Percentiles rank a stretch among this genome's conserved stretches.
Conservation (phyloP, 805 yeast genomes). For the Hanseniaspora nectarophila region DNA sequence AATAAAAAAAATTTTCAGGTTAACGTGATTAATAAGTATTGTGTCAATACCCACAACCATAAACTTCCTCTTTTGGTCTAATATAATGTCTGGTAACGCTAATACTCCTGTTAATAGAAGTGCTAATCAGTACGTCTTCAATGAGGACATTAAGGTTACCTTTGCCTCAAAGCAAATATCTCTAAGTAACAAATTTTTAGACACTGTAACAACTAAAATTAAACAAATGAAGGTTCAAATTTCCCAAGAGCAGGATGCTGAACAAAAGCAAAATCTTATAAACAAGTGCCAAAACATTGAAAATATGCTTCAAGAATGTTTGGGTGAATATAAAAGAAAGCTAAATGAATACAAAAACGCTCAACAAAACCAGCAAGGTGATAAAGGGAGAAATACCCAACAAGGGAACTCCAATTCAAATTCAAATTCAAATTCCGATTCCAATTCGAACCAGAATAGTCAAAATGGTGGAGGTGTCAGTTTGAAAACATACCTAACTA, state of each 20-base stretch:
- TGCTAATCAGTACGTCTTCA: not conserved
- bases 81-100: constrained; percentile 1
- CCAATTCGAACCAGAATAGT: constrained; percentile 18
- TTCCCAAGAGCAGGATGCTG: not conserved
- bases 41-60: too few relatives aligned
- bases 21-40: not conserved
- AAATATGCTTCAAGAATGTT: constrained; percentile 9
- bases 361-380: constrained; percentile 16
- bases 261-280: constrained; percentile 1
- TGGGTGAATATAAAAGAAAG: constrained; percentile 9
- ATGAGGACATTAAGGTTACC: constrained; percentile 3
- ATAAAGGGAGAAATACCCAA: constrained; percentile 14
- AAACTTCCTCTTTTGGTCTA: too few relatives aligned
- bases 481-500: constrained; percentile 25
- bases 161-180: constrained; percentile 12
- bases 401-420: constrained; percentile 7
- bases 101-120: not conserved
- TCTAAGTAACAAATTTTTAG: not conserved
- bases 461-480: constrained; percentile 15
- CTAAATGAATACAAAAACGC: not conserved
- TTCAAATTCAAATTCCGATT: constrained; percentile 14
- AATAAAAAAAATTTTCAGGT: not conserved
- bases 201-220: constrained; percentile 17
- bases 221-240: constrained; percentile 2
- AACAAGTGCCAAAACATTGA: constrained; percentile 2